phyloP scores from a whole-genome alignment of 148 eudicot species.

The Mesembryanthemum crystallinum region DNA sequence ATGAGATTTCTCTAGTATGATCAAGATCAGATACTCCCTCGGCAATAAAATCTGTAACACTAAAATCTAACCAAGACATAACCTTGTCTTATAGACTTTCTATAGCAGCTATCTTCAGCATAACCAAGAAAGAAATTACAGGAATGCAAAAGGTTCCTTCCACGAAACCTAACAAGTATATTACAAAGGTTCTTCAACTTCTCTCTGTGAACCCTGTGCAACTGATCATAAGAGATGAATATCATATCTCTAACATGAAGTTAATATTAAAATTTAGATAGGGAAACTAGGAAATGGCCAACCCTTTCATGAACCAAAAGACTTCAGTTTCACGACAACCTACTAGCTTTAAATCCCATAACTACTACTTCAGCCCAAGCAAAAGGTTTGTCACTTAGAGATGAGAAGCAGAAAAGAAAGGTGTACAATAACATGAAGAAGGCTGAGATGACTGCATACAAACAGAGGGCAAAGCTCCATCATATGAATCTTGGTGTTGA shows the following conservation, averaged over 20 bases:
- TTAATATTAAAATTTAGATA: not conserved
- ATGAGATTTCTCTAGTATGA: constrained; percentile 1
- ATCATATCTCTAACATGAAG: not conserved
- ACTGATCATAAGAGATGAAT: not conserved
- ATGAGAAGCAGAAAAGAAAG: too few species aligned
- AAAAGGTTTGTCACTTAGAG: not conserved
- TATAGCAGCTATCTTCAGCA: not conserved
- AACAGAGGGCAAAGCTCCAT: too few species aligned
- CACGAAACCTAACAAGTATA: not conserved
- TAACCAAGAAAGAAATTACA: not conserved
- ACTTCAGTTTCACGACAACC: not conserved
- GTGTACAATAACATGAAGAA: too few species aligned
- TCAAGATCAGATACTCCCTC: not conserved
- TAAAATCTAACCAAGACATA: not conserved
- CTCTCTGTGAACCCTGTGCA: not conserved
- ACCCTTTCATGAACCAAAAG: not conserved
- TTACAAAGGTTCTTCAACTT: not conserved
- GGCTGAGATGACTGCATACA: too few species aligned
- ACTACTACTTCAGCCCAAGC: not conserved
- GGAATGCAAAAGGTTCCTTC: not conserved
- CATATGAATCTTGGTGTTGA: too few species aligned
- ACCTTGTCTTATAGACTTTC: not conserved
- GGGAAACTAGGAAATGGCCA: not conserved
- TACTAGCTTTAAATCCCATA: not conserved
- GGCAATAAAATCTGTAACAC: not conserved